Conservation (phyloP, 441 rosid species). For the Melastoma candidum region DNA sequence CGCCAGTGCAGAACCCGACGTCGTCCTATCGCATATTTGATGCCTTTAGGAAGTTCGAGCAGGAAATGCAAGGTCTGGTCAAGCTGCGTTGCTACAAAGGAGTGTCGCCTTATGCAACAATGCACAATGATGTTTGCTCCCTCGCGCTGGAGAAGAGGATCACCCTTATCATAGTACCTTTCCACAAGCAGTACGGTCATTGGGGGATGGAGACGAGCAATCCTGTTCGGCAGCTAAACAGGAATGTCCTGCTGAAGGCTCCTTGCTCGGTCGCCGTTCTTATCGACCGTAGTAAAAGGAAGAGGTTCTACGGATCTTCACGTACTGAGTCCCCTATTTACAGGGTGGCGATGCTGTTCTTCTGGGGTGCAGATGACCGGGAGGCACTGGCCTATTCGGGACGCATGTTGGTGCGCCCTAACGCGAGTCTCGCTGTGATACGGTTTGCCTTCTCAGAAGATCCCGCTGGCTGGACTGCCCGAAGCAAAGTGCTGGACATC, state of each 20-base stretch:
- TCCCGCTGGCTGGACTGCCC: conserved; percentile 5
- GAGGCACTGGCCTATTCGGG: conserved; percentile 29
- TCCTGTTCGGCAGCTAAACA: conserved; percentile 4
- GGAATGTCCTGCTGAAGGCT: conserved; percentile 7
- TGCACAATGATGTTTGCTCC: conserved; percentile 23
- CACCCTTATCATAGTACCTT: conserved; percentile 16
- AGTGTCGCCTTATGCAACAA: conserved; percentile 16
- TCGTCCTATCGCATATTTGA: conserved; percentile 10
- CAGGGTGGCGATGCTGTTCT: conserved; percentile 17
- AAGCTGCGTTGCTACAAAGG: conserved; percentile 19
- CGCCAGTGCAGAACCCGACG: conserved; percentile 9
- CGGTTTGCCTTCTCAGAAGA: conserved; percentile 9
- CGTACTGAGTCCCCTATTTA: neutral
- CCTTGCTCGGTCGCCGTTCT: conserved; percentile 5
- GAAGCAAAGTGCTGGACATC: conserved; percentile 15
- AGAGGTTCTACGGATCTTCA: neutral
- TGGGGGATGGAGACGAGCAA: conserved; percentile 8
- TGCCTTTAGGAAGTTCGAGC: conserved; percentile 9
- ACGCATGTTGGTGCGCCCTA: conserved; percentile 17
- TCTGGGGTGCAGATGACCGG: conserved; percentile 33
- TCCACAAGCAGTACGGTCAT: conserved; percentile 10
- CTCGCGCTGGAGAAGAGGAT: conserved; percentile 19
- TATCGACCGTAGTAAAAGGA: conserved; percentile 3
- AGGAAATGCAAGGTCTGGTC: conserved; percentile 1
- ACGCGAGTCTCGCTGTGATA: conserved; percentile 15